Evolutionary conservation across 2,329 filamentous ascomycete genomes (phyloP).

Genomic region (Lasiodiplodia gonubiensis): DNA sequence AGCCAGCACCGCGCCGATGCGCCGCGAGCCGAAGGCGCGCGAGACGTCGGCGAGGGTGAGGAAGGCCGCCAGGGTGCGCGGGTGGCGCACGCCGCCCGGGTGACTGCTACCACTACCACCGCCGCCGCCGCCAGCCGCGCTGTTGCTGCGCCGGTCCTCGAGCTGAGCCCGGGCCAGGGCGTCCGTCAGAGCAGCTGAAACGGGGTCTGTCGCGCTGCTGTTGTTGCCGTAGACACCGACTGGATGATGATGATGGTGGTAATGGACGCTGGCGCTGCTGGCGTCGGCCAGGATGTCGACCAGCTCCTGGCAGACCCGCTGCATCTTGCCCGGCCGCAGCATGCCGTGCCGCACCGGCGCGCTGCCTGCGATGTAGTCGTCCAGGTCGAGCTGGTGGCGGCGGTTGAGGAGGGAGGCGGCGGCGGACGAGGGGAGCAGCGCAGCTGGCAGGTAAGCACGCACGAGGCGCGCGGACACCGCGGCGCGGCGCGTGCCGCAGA

Average conservation of each 20-base stretch:
- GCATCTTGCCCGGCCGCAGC: background rate
- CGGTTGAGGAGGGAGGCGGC: background rate
- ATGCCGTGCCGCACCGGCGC: background rate
- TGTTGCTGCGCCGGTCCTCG: background rate
- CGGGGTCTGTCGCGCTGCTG: background rate
- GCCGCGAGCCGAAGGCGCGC: slow-evolving; percentile 15
- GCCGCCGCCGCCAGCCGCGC: background rate
- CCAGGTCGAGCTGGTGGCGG: slow-evolving; percentile 18
- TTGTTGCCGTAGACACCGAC: too few species aligned
- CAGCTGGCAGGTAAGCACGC: slow-evolving; percentile 19
- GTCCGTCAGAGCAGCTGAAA: background rate
- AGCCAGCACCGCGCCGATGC: background rate
- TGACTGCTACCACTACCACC: background rate
- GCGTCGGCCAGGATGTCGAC: slow-evolving; percentile 18
- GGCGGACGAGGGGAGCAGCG: background rate
- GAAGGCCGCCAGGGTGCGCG: slow-evolving; percentile 7
- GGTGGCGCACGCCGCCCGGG: background rate
- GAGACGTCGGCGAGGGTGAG: slow-evolving; percentile 19
- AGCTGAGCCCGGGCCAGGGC: slow-evolving; percentile 5
- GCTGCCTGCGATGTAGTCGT: slow-evolving; percentile 9
- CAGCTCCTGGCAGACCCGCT: background rate
- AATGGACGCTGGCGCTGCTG: background rate
- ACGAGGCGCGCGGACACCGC: slow-evolving; percentile 5
- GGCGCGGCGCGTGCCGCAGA: slow-evolving; percentile 2
- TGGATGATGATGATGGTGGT: too few species aligned